These are phyloP conservation scores for Hypocrella siamensis DNA, from an alignment of 2,329 filamentous ascomycete species.

Conservation along the genomic window DNA sequence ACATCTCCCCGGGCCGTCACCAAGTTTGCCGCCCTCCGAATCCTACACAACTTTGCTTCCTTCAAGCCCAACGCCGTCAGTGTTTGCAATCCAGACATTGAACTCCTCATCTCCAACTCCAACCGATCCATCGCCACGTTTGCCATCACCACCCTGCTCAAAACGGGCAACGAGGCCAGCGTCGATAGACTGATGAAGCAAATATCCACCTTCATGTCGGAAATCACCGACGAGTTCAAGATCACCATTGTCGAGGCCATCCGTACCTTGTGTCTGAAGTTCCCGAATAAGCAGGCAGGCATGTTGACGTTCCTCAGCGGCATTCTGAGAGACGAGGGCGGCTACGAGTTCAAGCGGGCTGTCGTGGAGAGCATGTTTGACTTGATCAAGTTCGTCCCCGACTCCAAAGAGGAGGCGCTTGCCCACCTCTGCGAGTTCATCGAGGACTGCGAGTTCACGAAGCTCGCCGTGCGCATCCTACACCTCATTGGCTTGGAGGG, in stretches of 20 bases:
- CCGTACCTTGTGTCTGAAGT: constrained; percentile 89
- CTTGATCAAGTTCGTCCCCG: constrained; percentile 95
- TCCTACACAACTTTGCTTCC: constrained; percentile 88
- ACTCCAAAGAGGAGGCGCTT: constrained; percentile 65
- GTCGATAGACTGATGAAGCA: constrained; percentile 98
- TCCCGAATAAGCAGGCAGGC: constrained; percentile 92
- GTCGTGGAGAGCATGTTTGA: constrained; percentile 99
- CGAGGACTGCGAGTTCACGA: constrained; percentile 98
- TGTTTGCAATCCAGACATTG: constrained; percentile 92
- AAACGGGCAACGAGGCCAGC: constrained; percentile 94
- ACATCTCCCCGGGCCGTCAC: constrained; percentile 90
- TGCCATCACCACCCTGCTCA: constrained; percentile 92
- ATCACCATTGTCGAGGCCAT: constrained; percentile 99
- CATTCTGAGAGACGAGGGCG: constrained; percentile 91
- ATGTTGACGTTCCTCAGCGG: constrained; percentile 96
- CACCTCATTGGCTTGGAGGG: constrained; percentile 90
- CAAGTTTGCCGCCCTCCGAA: constrained; percentile 93
- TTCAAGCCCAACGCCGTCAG: constrained; percentile 92
- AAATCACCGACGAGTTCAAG: constrained; percentile 99
- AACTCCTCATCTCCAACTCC: constrained; percentile 88
- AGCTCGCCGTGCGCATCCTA: constrained; percentile 86
- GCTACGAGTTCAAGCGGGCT: constrained; percentile 94
- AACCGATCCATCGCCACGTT: constrained; percentile 97
- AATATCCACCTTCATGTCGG: constrained; percentile 94
- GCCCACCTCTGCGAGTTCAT: constrained; percentile 98